Evolutionary conservation across 306 rosid genomes (phyloP).

Genomic region (Cucurbita pepo): DNA sequence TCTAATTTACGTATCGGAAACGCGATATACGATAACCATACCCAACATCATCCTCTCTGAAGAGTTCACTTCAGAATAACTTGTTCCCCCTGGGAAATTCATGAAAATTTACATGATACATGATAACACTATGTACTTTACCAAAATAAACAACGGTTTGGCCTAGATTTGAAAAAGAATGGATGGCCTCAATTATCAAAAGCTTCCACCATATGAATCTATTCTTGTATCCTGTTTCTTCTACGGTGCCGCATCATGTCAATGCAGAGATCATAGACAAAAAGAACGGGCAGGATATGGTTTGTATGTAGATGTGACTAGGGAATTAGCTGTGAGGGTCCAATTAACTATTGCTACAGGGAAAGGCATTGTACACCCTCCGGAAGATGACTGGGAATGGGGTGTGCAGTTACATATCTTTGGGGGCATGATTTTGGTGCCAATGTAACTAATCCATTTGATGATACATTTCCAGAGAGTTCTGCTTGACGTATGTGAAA

Average conservation of each 20-base stretch:
- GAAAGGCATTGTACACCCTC: slow-evolving; percentile 38
- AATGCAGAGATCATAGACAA: slow-evolving; percentile 11
- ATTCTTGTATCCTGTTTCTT: slow-evolving; percentile 16
- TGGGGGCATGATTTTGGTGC: slow-evolving; percentile 15
- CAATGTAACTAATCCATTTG: slow-evolving; percentile 12
- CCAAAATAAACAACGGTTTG: slow-evolving; percentile 30
- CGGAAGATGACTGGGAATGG: slow-evolving; percentile 33
- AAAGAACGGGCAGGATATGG: slow-evolving; percentile 8
- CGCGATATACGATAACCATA: slow-evolving; percentile 10
- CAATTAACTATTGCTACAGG: slow-evolving; percentile 20
- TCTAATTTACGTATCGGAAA: slow-evolving; percentile 17
- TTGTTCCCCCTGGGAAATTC: slow-evolving; percentile 23
- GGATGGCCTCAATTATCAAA: slow-evolving; percentile 16
- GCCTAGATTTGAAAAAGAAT: slow-evolving; percentile 25
- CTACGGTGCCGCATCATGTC: slow-evolving; percentile 11
- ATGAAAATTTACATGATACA: slow-evolving; percentile 39
- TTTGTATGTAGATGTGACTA: slow-evolving; percentile 7
- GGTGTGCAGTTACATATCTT: slow-evolving; percentile 30
- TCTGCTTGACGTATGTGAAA: slow-evolving; percentile 34
- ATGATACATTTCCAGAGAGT: slow-evolving; percentile 20
- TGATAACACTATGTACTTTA: slow-evolving; percentile 28
- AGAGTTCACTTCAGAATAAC: slow-evolving; percentile 16
- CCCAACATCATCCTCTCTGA: slow-evolving; percentile 18
- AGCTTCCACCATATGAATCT: slow-evolving; percentile 11
- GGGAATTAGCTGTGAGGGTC: slow-evolving; percentile 11